Percentiles rank a stretch among this genome's conserved stretches.
These are phyloP conservation scores for Paecilomyces sp. DNA, from an alignment of 2,329 filamentous ascomycete genomes.

Conservation along the genomic window DNA sequence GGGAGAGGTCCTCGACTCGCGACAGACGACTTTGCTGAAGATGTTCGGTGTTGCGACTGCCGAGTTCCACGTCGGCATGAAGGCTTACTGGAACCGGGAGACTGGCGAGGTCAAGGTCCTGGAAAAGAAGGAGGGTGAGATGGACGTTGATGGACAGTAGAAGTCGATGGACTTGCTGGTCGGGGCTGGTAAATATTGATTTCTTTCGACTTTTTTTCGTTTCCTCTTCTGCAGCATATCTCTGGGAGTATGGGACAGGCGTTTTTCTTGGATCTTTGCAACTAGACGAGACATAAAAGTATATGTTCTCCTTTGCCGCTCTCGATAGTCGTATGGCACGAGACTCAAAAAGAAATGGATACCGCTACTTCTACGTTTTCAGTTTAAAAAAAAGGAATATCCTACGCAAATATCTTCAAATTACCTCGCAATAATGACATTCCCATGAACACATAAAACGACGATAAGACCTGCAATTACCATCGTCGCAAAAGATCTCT, in stretches of 20 bases:
- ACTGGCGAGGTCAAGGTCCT: conserved; percentile 34
- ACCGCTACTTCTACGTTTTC: neutral
- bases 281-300: conserved; percentile 1
- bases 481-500: conserved; percentile 8
- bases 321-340: neutral
- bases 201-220: conserved; percentile 6
- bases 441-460: neutral
- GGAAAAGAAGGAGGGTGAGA: conserved; percentile 27
- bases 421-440: neutral
- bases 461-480: conserved; percentile 3
- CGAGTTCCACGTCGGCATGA: conserved; percentile 76
- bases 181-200: neutral
- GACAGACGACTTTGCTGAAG: conserved; percentile 91
- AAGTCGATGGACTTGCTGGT: conserved; percentile 4
- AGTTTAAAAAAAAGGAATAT: neutral
- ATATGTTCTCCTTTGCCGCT: neutral
- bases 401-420: conserved; percentile 6
- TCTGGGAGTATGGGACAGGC: conserved; percentile 29
- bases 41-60: conserved; percentile 85
- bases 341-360: conserved; percentile 2
- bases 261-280: conserved; percentile 14
- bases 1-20: conserved; percentile 77
- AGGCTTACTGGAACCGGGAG: conserved; percentile 53
- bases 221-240: conserved; percentile 20
- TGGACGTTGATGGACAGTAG: conserved; percentile 35